Base-by-base conservation (phyloP, 306 rosid species). In the Ziziphus jujuba region DNA sequence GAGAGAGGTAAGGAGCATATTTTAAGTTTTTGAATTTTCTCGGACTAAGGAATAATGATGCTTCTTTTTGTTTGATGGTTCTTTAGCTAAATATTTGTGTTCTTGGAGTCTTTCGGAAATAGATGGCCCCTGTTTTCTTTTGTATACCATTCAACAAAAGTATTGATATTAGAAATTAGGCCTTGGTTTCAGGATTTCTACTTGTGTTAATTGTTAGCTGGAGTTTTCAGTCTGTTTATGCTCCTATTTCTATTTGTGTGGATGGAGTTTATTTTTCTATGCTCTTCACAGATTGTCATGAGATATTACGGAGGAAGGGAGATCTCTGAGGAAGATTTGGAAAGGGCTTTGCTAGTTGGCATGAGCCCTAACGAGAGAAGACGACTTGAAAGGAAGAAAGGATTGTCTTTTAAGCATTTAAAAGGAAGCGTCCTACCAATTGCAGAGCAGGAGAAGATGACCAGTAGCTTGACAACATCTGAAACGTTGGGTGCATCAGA, bases 351-450 rank as follows among this genome's bases (percentile, higher is more conserved):
- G 77, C 61, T 85, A 61, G 87, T 90, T 74, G 99, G 97, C 77
- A 83, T 90, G 99, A 88, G 75, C 70, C 95, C 97, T 68, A 86
- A 88, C 1, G 96, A 85, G 82, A 88, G 84, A 85, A 86, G 92
- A 79, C 79, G 85, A 33, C 84, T 80, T 65, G 83, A 80, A 76
- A 87, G 81, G 82, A 90, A 88, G 72, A 84, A 74, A 66, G 92
- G 99, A 23, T 35, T 80, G 47, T 67, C 87, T 75, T 79, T 85
- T 11, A 84, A 60, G 66, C 81, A 80, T 78, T 78, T 76, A 50
- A 31, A 12, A 3, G 81, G 71, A 49, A 77, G 50, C 63, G 52
- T 67, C 60, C 62, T 57, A 54, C 70, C 78, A 61, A 70, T 69
- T 47, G 56, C 82, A 14, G 76, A 69, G 56, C 74, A 50, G 67